phyloP scores from a whole-genome alignment of 805 yeast species.

The Debaryomyces prosopidis region DNA sequence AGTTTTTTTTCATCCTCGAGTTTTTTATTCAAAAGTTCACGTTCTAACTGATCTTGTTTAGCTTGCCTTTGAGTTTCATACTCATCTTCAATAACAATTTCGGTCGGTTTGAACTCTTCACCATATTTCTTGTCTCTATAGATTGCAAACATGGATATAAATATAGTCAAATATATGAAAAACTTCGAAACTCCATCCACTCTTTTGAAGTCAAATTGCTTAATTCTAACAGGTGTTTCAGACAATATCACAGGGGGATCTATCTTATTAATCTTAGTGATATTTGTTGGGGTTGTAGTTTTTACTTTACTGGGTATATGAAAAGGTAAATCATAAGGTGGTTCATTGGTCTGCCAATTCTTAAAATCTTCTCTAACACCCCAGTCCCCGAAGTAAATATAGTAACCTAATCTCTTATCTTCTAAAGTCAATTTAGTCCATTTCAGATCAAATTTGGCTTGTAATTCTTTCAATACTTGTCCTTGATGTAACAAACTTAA shows the following conservation, averaged over 20 bases:
- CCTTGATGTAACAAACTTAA: slow-evolving; percentile 54
- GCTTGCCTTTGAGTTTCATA: slow-evolving; percentile 31
- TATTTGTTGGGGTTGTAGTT: slow-evolving; percentile 22
- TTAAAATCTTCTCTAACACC: slow-evolving; percentile 64
- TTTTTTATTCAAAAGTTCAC: slow-evolving; percentile 9
- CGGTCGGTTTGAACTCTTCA: slow-evolving; percentile 43
- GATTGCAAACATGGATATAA: slow-evolving; percentile 52
- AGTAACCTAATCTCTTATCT: slow-evolving; percentile 58
- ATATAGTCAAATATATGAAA: slow-evolving; percentile 48
- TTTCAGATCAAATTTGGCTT: slow-evolving; percentile 47
- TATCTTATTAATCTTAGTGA: slow-evolving; percentile 30
- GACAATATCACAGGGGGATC: slow-evolving; percentile 43
- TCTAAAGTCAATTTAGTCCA: slow-evolving; percentile 55
- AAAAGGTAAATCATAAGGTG: slow-evolving; percentile 66
- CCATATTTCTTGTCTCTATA: slow-evolving; percentile 56
- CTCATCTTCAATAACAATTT: slow-evolving; percentile 37
- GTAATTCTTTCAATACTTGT: slow-evolving; percentile 54
- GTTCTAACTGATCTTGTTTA: slow-evolving; percentile 12
- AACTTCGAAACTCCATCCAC: slow-evolving; percentile 60
- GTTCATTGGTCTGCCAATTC: slow-evolving; percentile 40
- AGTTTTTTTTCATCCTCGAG: slow-evolving; percentile 6
- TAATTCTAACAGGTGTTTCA: slow-evolving; percentile 44
- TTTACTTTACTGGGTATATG: slow-evolving; percentile 36
- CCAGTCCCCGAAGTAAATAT: slow-evolving; percentile 67
- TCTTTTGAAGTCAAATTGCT: slow-evolving; percentile 47